Conservation (phyloP, 129 eudicot genomes). For the Flaveria robusta region DNA sequence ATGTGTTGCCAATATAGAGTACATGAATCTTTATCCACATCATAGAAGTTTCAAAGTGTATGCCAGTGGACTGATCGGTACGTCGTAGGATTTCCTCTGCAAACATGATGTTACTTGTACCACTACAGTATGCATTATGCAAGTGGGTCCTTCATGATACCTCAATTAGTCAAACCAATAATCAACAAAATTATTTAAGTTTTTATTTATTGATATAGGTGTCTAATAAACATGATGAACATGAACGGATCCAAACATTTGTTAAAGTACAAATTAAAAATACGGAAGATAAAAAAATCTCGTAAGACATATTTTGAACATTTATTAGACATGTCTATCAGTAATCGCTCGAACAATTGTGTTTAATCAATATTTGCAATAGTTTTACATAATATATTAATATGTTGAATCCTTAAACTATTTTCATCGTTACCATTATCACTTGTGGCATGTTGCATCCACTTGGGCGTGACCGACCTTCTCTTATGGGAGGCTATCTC, state of each 20-base stretch:
- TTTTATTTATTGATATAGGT: background rate
- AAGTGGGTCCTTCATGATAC: background rate
- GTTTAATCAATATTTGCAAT: too few species aligned
- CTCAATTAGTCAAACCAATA: slow-evolving; percentile 5
- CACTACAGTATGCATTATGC: background rate
- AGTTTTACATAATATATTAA: too few species aligned
- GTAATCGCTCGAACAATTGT: background rate
- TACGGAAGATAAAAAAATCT: background rate
- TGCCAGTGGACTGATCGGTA: background rate
- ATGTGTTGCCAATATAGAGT: too few species aligned
- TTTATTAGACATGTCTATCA: background rate
- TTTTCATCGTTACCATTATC: too few species aligned
- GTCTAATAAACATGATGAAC: background rate
- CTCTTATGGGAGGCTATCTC: too few species aligned
- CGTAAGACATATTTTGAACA: background rate
- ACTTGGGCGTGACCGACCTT: too few species aligned
- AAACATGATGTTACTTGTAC: background rate
- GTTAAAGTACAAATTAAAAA: background rate
- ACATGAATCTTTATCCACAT: too few species aligned
- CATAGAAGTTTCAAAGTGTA: background rate
- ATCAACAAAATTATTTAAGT: background rate
- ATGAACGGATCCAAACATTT: background rate
- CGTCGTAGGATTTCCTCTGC: slow-evolving; percentile 17
- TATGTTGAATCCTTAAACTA: too few species aligned
- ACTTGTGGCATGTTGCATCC: too few species aligned